Conservation (phyloP, 1,284 basidiomycete species). For the Entoloma clypeatum region DNA sequence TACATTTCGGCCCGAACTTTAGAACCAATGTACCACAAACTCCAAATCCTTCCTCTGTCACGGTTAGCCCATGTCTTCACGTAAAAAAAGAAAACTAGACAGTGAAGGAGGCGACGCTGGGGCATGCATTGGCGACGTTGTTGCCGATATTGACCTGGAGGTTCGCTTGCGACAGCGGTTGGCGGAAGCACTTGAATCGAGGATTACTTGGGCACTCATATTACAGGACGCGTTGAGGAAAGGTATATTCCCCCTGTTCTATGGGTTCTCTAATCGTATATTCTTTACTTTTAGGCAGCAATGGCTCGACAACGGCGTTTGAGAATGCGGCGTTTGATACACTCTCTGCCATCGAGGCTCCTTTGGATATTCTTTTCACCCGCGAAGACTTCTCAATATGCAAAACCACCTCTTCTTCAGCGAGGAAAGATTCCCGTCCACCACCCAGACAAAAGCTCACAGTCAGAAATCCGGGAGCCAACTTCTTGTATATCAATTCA, state of each 20-base stretch:
- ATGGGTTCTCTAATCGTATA: constrained; percentile 10
- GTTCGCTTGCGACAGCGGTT: constrained; percentile 57
- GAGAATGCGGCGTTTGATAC: constrained; percentile 55
- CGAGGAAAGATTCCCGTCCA: constrained; percentile 21
- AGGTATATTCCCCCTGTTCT: constrained; percentile 19
- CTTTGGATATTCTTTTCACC: constrained; percentile 47
- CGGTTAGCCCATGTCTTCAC: constrained; percentile 15
- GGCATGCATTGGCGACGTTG: constrained; percentile 25
- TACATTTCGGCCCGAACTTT: no score
- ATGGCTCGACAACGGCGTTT: constrained; percentile 18
- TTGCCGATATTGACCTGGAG: constrained; percentile 58
- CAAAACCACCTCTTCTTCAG: constrained; percentile 11
- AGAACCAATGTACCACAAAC: no score
- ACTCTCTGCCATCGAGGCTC: constrained; percentile 49
- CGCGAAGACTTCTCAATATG: constrained; percentile 29
- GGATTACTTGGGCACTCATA: constrained; percentile 62
- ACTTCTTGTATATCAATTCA: constrained; percentile 35
- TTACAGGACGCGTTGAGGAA: constrained; percentile 50
- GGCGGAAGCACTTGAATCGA: constrained; percentile 50
- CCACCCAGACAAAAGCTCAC: constrained; percentile 32
- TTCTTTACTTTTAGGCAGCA: constrained; percentile 13
- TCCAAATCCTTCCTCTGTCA: no score
- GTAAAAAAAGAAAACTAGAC: constrained; percentile 26
- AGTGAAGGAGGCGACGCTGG: constrained; percentile 7
- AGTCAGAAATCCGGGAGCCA: constrained; percentile 22